Base-by-base conservation (phyloP, 495 filamentous ascomycete species). In the Sabuloglossum arenarium region DNA sequence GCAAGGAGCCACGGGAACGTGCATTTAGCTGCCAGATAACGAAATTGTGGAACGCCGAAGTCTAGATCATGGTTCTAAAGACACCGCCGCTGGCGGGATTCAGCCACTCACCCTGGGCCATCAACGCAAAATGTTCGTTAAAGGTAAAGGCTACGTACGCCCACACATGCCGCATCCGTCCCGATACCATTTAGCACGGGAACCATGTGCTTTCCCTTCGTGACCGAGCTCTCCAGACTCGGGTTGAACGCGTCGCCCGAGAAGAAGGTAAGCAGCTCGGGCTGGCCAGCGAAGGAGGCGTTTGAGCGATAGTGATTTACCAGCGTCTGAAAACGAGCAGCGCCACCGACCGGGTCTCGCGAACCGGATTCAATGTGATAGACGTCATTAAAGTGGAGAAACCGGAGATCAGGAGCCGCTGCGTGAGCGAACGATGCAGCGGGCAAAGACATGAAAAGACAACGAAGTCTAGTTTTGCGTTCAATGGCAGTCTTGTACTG, bases 161-260 rank as follows among this genome's bases (percentile, higher is more conserved):
- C 88, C 55, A 88, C 74, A 69, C 85, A 83, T 4, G 86, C 85
- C 23, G 81, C 82, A 63, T 82, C 75, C 8, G 84, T 88, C 9
- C 79, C 75, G 52, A 83, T 76, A n/a, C 70, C 71, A 64, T 94
- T 94, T 28, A 95, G 65, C n/a, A 90, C 71, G 5, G 87, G 82
- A 9, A 94, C 78, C 88, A 95, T 94, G 67, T 94, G 88, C 56
- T 74, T 70, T 53, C 77, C 74, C 76, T 52, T 51, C 23, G 27
- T 43, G 43, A 34, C 60, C 55, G 82, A 82, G 59, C 80, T 86
- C 66, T 95, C 88, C 51, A 94, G 67, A 59, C 82, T 86, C 0
- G 88, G 88, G 65, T 95, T 94, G 69, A 88, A 95, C 3, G 81
- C 86, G 75, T 95, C 88, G 34, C 88, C 88, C 9, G 86, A 91